Evolutionary conservation across 2,329 filamentous ascomycete species (phyloP), one percentile per base, ranked within the genome.

Genomic region (Elsinoe australis): DNA sequence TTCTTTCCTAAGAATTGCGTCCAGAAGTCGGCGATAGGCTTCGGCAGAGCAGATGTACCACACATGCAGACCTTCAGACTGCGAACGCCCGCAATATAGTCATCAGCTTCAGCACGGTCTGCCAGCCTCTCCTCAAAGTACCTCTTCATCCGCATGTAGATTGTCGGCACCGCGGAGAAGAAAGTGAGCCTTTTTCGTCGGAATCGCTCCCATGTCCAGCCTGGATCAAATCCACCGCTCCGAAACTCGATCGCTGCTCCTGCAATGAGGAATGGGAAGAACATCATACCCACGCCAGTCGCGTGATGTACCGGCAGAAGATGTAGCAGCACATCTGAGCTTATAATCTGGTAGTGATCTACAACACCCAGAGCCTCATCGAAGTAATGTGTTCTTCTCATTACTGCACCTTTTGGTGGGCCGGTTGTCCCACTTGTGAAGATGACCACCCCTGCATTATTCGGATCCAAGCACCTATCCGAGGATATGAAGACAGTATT

Each of bases 21-120:
- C 72, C 73, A 75, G 54, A 74, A 75, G 31, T 74, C 65, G n/a
- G 68, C 68, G 31, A 76, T 67, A 1, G 71, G 70, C 46, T 67
- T 66, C 2, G 71, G 72, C 29, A 75, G 53, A 1, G 72, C 72
- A 2, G 68, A 71, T 0, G 72, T 75, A 0, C 68, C 69, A 53
- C 68, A 71, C 4, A 71, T 57, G 50, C 65, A 67, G 1, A 66
- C 66, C 12, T 67, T 59, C 29, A 71, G 61, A 14, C 62, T 62
- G 22, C 64, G 58, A 1, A 69, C 68, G 1, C 68, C 72, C 8
- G 62, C 60, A 21, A 70, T 59, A 56, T 74, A 76, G 32, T 63
- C 58, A 4, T 58, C 55, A 19, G 54, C 51, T 5, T 65, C 51
- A 1, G 61, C 50, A 6, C 59, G 49, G 28, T 62, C 61, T 2